Conservation (phyloP, 2,329 filamentous ascomycete genomes). For the Bipolaris zeicola region DNA sequence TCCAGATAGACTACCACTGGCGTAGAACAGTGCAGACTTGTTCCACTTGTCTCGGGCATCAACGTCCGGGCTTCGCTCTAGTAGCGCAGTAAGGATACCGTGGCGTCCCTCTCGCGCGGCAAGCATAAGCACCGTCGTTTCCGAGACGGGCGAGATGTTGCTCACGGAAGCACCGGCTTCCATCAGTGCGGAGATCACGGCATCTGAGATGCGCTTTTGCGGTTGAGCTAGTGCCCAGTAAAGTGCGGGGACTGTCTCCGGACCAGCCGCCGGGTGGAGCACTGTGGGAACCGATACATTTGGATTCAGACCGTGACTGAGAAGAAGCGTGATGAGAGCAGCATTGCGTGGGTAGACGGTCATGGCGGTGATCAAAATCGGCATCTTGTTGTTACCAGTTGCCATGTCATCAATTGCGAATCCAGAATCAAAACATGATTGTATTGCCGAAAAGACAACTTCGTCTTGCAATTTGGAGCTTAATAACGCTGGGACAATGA, state of each 20-base stretch:
- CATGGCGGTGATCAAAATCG: constrained; percentile 35
- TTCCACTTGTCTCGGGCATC: constrained; percentile 63
- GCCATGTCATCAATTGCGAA: constrained; percentile 32
- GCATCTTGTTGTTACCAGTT: constrained; percentile 16
- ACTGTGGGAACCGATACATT: constrained; percentile 54
- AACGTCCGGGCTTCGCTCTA: constrained; percentile 65
- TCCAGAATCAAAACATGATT: constrained; percentile 61
- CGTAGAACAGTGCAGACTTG: constrained; percentile 65
- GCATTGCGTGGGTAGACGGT: constrained; percentile 33
- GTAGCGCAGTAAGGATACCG: constrained; percentile 63
- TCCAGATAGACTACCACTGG: constrained; percentile 56
- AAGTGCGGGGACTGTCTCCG: constrained; percentile 63
- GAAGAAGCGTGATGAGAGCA: constrained; percentile 25
- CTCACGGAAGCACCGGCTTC: constrained; percentile 63
- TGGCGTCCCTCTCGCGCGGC: constrained; percentile 62
- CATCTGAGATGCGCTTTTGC: constrained; percentile 66
- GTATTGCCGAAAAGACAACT: constrained; percentile 49
- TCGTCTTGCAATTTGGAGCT: constrained; percentile 58
- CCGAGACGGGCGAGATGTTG: constrained; percentile 58
- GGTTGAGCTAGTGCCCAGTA: constrained; percentile 67
- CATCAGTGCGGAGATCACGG: constrained; percentile 64
- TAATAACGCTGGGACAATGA: constrained; percentile 64
- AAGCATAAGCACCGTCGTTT: constrained; percentile 64
- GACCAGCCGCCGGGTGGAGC: constrained; percentile 55
- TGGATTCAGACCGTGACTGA: constrained; percentile 36